Percentiles rank a stretch among this genome's conserved stretches.
These are phyloP conservation scores for Puccinia novopanici DNA, from an alignment of 1,284 basidiomycete genomes.

Conservation along the genomic window DNA sequence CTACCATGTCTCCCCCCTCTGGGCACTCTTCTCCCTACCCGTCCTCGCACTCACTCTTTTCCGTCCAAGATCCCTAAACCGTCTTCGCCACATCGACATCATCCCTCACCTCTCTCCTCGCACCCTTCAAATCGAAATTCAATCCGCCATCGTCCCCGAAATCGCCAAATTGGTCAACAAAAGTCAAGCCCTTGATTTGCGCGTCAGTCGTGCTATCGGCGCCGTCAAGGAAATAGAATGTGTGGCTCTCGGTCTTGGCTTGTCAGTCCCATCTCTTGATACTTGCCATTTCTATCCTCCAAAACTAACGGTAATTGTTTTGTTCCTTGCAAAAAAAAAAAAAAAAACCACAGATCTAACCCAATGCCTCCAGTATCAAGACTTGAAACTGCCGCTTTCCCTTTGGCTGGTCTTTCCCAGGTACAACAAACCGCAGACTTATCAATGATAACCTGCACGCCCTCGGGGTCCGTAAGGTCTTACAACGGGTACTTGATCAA, in stretches of 20 bases:
- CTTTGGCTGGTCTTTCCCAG: not conserved
- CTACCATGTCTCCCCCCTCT: not conserved
- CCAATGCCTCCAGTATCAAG: constrained; percentile 48
- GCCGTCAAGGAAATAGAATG: constrained; percentile 49
- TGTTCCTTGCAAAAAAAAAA: not conserved
- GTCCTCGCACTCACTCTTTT: constrained; percentile 4
- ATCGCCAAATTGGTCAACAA: constrained; percentile 20
- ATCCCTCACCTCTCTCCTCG: constrained; percentile 4
- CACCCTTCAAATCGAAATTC: not conserved
- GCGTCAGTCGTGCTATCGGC: constrained; percentile 44
- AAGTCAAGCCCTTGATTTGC: constrained; percentile 26
- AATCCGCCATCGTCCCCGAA: constrained; percentile 17
- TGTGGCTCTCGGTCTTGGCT: constrained; percentile 37
- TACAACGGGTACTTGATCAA: constrained; percentile 39
- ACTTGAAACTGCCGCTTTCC: constrained; percentile 41
- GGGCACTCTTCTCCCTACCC: not conserved
- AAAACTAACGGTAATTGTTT: not conserved
- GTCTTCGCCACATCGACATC: not conserved
- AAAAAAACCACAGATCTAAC: constrained; percentile 26
- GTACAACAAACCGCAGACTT: not conserved
- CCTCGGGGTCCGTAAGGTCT: constrained; percentile 28
- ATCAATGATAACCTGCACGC: constrained; percentile 16
- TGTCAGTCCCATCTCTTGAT: constrained; percentile 4
- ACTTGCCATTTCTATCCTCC: not conserved
- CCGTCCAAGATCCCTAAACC: not conserved